These are phyloP conservation scores for Chlorella variabilis DNA, from an alignment of 163 green algal species.

Conservation along the genomic window DNA sequence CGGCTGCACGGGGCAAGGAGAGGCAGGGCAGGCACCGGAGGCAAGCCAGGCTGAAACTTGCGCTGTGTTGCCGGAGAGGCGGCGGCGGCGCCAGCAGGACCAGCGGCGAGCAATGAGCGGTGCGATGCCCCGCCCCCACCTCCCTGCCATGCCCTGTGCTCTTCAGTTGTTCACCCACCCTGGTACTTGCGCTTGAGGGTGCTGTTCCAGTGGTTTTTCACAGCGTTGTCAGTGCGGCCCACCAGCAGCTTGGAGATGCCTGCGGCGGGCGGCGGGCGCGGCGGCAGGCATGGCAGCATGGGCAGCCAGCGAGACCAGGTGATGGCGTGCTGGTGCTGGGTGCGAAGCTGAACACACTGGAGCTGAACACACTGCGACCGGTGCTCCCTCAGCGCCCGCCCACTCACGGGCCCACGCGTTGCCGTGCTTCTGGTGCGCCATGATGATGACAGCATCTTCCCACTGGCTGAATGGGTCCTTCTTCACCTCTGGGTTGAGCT, in stretches of 20 bases:
- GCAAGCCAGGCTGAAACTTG: no score
- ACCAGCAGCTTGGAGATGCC: constrained; percentile 85
- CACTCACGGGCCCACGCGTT: constrained; percentile 82
- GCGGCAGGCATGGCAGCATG: not conserved
- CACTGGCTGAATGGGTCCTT: constrained; percentile 86
- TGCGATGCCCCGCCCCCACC: no score
- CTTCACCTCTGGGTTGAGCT: constrained; percentile 91
- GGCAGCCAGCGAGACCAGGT: not conserved
- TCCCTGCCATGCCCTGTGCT: no score
- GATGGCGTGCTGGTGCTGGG: no score
- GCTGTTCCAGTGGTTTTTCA: constrained; percentile 92
- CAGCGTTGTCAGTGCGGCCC: constrained; percentile 84
- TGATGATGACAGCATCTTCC: constrained; percentile 88
- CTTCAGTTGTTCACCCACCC: constrained; percentile 17
- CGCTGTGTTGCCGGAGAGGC: no score
- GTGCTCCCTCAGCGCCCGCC: no score
- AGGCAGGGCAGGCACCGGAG: no score
- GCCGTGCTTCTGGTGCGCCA: constrained; percentile 66
- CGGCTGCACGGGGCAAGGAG: constrained; percentile 5
- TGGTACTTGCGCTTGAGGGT: constrained; percentile 80
- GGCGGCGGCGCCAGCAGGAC: no score
- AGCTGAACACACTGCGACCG: no score
- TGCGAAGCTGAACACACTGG: no score
- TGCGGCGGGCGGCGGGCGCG: constrained; percentile 22
- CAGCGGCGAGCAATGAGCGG: no score